Percentiles rank a stretch among this genome's conserved stretches.
These are phyloP conservation scores for Ballota nigra DNA, from an alignment of 257 asterid species.

Conservation along the genomic window DNA sequence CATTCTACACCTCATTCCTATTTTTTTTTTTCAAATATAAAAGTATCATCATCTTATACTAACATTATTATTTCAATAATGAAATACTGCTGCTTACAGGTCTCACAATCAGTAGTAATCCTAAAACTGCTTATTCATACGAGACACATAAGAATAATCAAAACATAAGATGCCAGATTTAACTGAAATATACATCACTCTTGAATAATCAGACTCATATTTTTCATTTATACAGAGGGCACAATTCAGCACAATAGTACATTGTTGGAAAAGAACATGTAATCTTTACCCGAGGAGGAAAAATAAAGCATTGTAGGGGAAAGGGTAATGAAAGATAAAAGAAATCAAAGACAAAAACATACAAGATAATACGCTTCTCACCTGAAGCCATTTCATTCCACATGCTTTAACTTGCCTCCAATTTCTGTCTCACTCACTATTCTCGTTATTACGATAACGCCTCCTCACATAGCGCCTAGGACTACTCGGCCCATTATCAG, in stretches of 20 bases:
- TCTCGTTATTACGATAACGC: conserved; percentile 19
- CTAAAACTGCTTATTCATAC: too few relatives aligned
- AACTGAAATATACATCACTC: not conserved
- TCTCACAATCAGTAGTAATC: too few relatives aligned
- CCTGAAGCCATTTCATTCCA: not conserved
- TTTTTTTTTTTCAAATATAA: too few relatives aligned
- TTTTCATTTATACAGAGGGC: conserved; percentile 16
- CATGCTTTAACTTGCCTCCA: conserved; percentile 1
- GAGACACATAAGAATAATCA: too few relatives aligned
- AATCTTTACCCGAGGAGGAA: not conserved
- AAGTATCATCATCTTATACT: too few relatives aligned
- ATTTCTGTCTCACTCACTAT: not conserved
- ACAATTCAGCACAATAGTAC: not conserved
- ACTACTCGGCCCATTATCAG: conserved; percentile 15
- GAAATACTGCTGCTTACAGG: too few relatives aligned
- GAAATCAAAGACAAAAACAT: not conserved
- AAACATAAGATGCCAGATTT: not conserved
- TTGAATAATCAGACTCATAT: not conserved
- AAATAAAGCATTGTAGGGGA: not conserved
- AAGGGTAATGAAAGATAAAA: not conserved
- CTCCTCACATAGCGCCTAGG: conserved; percentile 32
- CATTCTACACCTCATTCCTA: too few relatives aligned
- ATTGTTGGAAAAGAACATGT: not conserved
- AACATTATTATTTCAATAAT: too few relatives aligned
- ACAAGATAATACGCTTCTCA: not conserved